Conservation (phyloP, 75 land plant genomes). For the Cryptomeria japonica region DNA sequence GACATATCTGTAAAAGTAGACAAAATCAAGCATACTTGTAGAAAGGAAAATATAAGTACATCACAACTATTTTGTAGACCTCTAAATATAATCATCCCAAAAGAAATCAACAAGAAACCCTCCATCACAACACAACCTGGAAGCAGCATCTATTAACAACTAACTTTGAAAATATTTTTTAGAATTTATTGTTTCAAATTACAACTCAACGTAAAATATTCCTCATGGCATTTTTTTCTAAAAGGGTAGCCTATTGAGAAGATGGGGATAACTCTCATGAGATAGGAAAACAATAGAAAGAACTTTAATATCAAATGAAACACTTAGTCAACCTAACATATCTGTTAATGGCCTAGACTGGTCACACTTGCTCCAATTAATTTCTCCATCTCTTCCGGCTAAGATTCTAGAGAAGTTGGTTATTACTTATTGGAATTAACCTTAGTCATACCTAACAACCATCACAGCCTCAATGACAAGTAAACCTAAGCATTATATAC, state of each 20-base stretch:
- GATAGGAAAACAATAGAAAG: neutral
- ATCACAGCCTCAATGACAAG: neutral
- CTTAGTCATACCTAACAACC: neutral
- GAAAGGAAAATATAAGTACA: neutral
- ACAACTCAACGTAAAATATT: neutral
- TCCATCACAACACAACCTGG: neutral
- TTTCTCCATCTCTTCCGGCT: no score
- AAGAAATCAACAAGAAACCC: neutral
- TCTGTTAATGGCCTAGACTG: neutral
- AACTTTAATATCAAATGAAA: neutral
- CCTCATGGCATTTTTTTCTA: neutral
- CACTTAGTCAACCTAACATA: neutral
- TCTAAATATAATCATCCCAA: neutral
- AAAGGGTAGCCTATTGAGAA: neutral
- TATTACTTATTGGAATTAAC: neutral
- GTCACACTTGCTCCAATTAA: neutral
- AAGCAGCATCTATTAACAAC: neutral
- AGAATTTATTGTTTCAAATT: neutral
- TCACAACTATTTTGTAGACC: neutral
- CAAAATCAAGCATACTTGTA: slow-evolving; percentile 1
- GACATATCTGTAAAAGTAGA: slow-evolving; percentile 64
- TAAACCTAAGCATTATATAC: neutral
- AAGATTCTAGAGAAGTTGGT: neutral
- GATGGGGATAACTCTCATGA: neutral
- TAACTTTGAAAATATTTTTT: neutral